A percentile compares a stretch with the other conserved stretches of the same genome.
Conservation (phyloP, 352 stramenopile genomes). For the Bremia lactucae region DNA sequence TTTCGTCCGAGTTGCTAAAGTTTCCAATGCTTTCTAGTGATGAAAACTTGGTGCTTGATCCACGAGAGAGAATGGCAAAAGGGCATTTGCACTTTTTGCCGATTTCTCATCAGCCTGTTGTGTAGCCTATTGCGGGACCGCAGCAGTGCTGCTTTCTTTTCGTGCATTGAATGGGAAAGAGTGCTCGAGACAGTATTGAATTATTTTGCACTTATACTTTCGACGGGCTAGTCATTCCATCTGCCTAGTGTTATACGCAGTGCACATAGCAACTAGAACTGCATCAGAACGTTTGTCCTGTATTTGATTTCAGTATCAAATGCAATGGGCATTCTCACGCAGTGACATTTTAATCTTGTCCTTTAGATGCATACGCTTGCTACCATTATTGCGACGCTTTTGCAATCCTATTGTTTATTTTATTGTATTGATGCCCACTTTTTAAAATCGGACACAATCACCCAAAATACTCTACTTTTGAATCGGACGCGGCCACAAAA, state of each 20-base stretch:
- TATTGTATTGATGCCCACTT: too few species aligned
- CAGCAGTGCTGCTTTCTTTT: slow-evolving; percentile 28
- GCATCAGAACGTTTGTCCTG: too few species aligned
- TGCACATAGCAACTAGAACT: slow-evolving; percentile 50
- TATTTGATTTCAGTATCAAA: too few species aligned
- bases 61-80: slow-evolving; percentile 19
- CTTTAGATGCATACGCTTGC: too few species aligned
- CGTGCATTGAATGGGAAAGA: slow-evolving; percentile 28
- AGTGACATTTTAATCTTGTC: too few species aligned
- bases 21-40: slow-evolving; percentile 4
- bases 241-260: slow-evolving; percentile 71
- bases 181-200: slow-evolving; percentile 21
- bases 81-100: slow-evolving; percentile 7
- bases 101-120: slow-evolving; percentile 26
- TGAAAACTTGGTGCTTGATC: slow-evolving; percentile 12
- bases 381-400: too few species aligned
- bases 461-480: too few species aligned
- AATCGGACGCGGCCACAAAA: too few species aligned
- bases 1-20: slow-evolving; percentile 19
- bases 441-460: too few species aligned
- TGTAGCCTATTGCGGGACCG: slow-evolving; percentile 38
- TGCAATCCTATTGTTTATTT: too few species aligned
- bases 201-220: slow-evolving; percentile 53
- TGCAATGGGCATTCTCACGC: too few species aligned
- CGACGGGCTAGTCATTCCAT: slow-evolving; percentile 36